Conservation (phyloP, 176 grass and related monocot genomes). For the Pontederia crassipes region DNA sequence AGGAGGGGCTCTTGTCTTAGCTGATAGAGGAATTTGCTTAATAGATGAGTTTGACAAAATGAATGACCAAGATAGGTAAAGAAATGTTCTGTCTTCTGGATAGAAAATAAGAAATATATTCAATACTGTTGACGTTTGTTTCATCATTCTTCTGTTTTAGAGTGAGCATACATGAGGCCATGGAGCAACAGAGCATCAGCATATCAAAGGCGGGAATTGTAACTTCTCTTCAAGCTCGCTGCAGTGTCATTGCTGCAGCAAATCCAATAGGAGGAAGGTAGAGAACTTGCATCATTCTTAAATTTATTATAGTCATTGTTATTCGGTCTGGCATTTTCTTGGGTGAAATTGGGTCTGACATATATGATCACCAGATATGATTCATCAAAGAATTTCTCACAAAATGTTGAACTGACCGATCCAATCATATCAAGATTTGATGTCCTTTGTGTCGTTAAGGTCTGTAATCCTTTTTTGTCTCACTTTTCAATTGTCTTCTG, state of each 20-base stretch:
- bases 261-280: slow-evolving; percentile 95
- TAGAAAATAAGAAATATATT: slow-evolving; percentile 10
- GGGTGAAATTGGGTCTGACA: slow-evolving; percentile 2
- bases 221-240: slow-evolving; percentile 94
- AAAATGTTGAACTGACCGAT: slow-evolving; percentile 97
- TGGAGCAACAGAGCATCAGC: slow-evolving; percentile 99
- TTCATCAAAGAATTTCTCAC: slow-evolving; percentile 85
- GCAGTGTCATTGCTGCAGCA: slow-evolving; percentile 96
- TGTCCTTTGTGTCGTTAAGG: slow-evolving; percentile 95
- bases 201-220: slow-evolving; percentile 98
- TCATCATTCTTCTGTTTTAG: slow-evolving; percentile 21
- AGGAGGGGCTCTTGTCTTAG: slow-evolving; percentile 92
- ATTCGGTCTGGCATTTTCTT: neutral
- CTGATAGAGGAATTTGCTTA: slow-evolving; percentile 94
- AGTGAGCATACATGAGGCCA: slow-evolving; percentile 99
- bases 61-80: slow-evolving; percentile 98
- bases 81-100: neutral
- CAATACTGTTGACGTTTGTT: neutral
- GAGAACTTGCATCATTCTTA: slow-evolving; percentile 6
- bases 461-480: slow-evolving; percentile 12
- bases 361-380: slow-evolving; percentile 61
- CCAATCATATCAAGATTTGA: slow-evolving; percentile 98
- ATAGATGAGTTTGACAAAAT: slow-evolving; percentile 99
- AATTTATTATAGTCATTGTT: no score
- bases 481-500: no score